Base-by-base conservation (phyloP, 805 yeast species). In the Ogataea allantospora region DNA sequence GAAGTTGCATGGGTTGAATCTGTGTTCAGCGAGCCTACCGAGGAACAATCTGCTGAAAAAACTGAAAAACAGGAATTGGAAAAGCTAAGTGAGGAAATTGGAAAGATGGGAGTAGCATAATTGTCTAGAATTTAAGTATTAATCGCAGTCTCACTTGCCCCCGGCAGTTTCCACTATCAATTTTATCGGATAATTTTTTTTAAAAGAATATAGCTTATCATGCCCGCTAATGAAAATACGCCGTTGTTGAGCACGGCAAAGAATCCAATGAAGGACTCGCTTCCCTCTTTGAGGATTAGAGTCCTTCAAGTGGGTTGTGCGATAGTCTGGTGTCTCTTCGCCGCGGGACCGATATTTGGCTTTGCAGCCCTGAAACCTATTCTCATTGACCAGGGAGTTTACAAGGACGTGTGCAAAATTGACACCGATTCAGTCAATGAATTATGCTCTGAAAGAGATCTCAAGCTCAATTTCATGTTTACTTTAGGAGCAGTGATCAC, bases 261-360 rank as follows among this genome's bases (percentile, higher is more conserved):
- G 3, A 32, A 42, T 4, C 26, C 42, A 1, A 8, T 37, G 10
- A 27, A 16, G 16, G 35, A 35, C 29, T 23, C 23, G 5, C 44
- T 57, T 4, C 64, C 64, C 1, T 33, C 65, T 1, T 35, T 56
- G 12, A 41, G 42, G 8, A 40, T 47, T 8, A 61, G 78, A 44
- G 35, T 70, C 7, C 40, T 70, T 2, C 95, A 88, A 57, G 73
- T 85, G 8, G 32, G 55, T 2, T 85, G 95, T 62, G 89, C 96
- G 19, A 75, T 87, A 12, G 38, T 70, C 0, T 89, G 96, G 96
- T 91, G 97, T 64, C 65, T 89, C 10, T 68, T 87, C 25, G 88
- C 96, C 0, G 96, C 96, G 0, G 98, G 97, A 5, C 88, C 95
- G 1, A 80, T 89, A 10, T 89, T 89, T 69, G 98, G 98, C 4